Conservation (phyloP, 176 grass and related monocot genomes). For the Alopecurus myosuroides region DNA sequence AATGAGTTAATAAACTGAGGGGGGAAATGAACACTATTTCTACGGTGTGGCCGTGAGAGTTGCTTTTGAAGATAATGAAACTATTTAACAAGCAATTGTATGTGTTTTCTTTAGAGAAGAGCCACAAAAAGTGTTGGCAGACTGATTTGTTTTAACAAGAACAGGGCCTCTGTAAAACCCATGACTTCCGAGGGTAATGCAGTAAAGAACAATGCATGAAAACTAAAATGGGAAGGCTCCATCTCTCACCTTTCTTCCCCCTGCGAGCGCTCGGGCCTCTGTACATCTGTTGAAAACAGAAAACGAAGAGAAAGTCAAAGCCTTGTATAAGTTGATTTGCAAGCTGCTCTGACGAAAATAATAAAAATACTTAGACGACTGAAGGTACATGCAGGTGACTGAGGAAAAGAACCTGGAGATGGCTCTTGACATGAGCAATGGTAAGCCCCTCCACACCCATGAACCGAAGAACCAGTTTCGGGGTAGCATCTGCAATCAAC, state of each 20-base stretch:
- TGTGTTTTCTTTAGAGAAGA: neutral
- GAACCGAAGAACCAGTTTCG: conserved; percentile 74
- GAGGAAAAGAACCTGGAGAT: conserved; percentile 66
- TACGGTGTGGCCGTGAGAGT: neutral
- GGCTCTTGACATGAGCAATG: conserved; percentile 98
- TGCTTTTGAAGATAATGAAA: conserved; percentile 7
- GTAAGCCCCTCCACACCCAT: conserved; percentile 78
- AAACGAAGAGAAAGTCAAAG: conserved; percentile 11
- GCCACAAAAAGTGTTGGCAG: conserved; percentile 1
- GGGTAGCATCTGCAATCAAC: conserved; percentile 64
- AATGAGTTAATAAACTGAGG: neutral
- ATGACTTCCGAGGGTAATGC: neutral
- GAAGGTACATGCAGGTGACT: neutral
- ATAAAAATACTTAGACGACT: neutral
- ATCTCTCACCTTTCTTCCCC: conserved; percentile 52
- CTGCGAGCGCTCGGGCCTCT: conserved; percentile 54
- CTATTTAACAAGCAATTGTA: neutral
- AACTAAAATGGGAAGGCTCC: neutral
- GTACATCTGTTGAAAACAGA: conserved; percentile 64
- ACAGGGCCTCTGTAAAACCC: neutral
- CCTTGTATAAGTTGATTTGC: neutral
- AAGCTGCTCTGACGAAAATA: neutral
- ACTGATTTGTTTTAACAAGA: neutral
- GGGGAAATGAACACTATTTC: neutral
- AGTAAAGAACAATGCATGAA: neutral